Evolutionary conservation across 345 rosid species (phyloP), one percentile per base, ranked within the genome.

Genomic region (Rhodomyrtus tomentosa): DNA sequence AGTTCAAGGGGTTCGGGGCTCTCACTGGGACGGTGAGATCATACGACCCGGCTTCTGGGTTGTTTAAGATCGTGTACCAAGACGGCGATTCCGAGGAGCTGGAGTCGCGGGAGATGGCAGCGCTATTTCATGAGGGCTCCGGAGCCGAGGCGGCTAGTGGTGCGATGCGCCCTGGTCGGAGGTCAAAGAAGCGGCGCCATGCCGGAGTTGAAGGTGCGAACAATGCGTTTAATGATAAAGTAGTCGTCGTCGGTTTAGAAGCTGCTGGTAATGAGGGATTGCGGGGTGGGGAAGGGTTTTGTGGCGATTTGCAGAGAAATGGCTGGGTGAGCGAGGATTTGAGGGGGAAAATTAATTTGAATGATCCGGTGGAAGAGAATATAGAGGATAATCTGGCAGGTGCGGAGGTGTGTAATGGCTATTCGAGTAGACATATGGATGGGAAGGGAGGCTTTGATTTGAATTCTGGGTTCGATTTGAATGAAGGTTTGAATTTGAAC

Each of bases 21-120:
- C 87, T 80, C 84, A 85, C 92, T 0, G 98, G 95, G 9, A 86
- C 89, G 40, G 92, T 93, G 25, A 88, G 90, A 86, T 94, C 98
- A 40, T 92, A 87, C 89, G 92, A 94, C 91, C 83, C 87, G 36
- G 88, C 89, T 5, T 86, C 94, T 51, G 93, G 93, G n/a, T 88
- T 89, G 51, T 92, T 90, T 86, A 87, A 87, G 91, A 90, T 94
- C 93, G 88, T 88, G 52, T 94, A 92, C 86, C 93, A 89, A 84
- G 95, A 89, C 85, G 98, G 96, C 5, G 84, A 88, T 88, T 87
- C 91, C 56, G 98, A 96, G 93, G 91, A 92, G 88, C 89, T 93
- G 58, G 90, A 84, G 38, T 85, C 91, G 83, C 80, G 83, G 13
- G 92, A 91, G 83, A 93, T 94, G 4, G 87, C 88, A 82, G 87